Evolutionary conservation across 176 grass and related monocot genomes (phyloP), one percentile per base, ranked within the genome.

Genomic region (Juncus effusus): DNA sequence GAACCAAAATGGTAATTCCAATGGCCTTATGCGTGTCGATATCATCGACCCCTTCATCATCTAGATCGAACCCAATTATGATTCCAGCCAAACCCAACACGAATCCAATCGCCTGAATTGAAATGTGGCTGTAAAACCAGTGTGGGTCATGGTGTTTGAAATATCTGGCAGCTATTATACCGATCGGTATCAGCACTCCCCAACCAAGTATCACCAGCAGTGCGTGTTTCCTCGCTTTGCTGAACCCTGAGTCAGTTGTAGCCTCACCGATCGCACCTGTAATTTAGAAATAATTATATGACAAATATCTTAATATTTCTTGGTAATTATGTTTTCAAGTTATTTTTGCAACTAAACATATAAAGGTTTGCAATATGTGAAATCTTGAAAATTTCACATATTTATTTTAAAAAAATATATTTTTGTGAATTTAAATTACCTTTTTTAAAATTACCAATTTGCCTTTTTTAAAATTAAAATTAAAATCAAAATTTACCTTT

Each of bases 71-170:
- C 10, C 92, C 92, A 60, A 88, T 59, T 65, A 88, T 11, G 77
- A 88, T 40, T 3, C 76, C 82, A 6, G 74, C 70, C 12, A 90
- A 61, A 69, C 84, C 87, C 42, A 75, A 12, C 40, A 13, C 42
- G 79, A 81, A 91, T 40, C 74, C 92, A 5, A 39, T 4, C 0
- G 51, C 77, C 69, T 91, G 92, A 40, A 91, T 61, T 40, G 53
- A 73, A 75, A 88, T 54, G 81, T 96, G 92, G 12, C 13, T 10
- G 79, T 91, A 96, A 76, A 91, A 88, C 92, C 87, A 96, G 65
- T 69, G 74, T 0, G 92, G 87, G 7, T 96, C 92, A 53, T 66
- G 68, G 6, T 76, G 76, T 74, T 74, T 81, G 70, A 96, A 85
- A 73, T 88, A 96, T 51, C 92, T 78, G 45, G 92, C 92, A 6